phyloP scores from a whole-genome alignment of 148 eudicot species.

The Rhododendron henanense region DNA sequence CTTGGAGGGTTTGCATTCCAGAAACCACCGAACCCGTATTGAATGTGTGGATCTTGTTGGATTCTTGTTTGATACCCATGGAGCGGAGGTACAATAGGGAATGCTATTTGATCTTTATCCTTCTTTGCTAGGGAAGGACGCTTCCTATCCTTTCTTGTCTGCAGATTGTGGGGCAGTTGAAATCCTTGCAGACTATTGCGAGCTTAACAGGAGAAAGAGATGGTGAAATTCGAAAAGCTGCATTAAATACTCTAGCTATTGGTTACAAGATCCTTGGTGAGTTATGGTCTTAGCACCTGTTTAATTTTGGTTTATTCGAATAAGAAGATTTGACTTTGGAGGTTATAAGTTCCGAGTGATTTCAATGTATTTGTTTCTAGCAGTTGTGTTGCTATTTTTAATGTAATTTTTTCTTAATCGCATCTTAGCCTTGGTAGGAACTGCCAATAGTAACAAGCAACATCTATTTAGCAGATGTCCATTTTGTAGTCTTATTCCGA shows the following conservation, averaged over 20 bases:
- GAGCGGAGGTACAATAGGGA: constrained; percentile 49
- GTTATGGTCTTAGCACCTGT: background rate
- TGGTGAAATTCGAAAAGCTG: constrained; percentile 91
- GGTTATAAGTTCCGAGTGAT: no score
- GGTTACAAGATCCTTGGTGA: constrained; percentile 92
- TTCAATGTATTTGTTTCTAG: no score
- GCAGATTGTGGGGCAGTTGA: constrained; percentile 81
- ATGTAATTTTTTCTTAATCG: no score
- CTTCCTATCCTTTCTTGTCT: background rate
- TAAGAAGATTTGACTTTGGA: no score
- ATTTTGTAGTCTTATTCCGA: no score
- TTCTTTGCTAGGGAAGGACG: background rate
- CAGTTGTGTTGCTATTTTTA: no score
- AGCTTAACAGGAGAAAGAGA: constrained; percentile 90
- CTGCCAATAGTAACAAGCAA: no score
- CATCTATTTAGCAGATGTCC: no score
- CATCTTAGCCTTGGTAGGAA: no score
- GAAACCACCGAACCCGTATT: constrained; percentile 78
- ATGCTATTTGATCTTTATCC: background rate
- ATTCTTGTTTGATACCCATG: constrained; percentile 74
- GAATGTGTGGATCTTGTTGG: constrained; percentile 86
- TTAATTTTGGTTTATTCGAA: no score
- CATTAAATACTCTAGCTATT: constrained; percentile 75
- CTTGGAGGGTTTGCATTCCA: constrained; percentile 85
- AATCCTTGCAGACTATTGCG: constrained; percentile 86